Base-by-base conservation (phyloP, 139 green algal species). In the Picochlorum sp. region DNA sequence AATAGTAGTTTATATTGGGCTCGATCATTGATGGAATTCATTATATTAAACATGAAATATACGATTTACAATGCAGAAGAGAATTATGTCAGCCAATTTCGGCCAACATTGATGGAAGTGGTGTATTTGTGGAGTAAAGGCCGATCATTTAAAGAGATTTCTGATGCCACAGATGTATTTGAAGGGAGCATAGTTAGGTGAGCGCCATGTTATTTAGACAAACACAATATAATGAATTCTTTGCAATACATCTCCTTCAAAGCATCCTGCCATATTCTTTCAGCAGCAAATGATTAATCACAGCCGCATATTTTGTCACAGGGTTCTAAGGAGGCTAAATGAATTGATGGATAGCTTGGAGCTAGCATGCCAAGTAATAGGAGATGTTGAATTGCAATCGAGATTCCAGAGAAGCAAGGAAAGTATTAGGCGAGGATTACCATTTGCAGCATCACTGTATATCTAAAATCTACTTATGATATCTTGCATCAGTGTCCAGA, bases 381-480 rank as follows among this genome's bases (percentile, higher is more conserved):
- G 93, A 0, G 86, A 97, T 45, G 47, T 58, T 18, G 67, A 65
- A 5, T 74, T 99, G 35, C 73, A 74, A 2, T 50, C 69, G 7
- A 84, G 87, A 56, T 88, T 97, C 41, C 54, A 75, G 36, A 77
- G 75, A 18, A 79, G 67, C 29, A 77, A 73, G 28, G 66, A 78
- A 18, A 86, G 69, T 8, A 85, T 99, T 1, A 70, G 85, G 20
- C 43, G 89, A 3, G 92, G 87, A 63, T 87, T 99, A 64, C 90
- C 96, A 60, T 99, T 98, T 74, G 82, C 89, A 6, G 85, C 86
- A 3, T 92, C 78, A 3, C 69, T 98, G 9, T 98, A 98, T 67
- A 66, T 97, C 22, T 93, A 56, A 63, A 24, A 16, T 44, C 7
- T 20, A 44, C 7, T 0, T 8, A 47, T 25, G 5, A 47, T 26